phyloP scores from a whole-genome alignment of 306 rosid genomes.

The Quercus cerris region DNA sequence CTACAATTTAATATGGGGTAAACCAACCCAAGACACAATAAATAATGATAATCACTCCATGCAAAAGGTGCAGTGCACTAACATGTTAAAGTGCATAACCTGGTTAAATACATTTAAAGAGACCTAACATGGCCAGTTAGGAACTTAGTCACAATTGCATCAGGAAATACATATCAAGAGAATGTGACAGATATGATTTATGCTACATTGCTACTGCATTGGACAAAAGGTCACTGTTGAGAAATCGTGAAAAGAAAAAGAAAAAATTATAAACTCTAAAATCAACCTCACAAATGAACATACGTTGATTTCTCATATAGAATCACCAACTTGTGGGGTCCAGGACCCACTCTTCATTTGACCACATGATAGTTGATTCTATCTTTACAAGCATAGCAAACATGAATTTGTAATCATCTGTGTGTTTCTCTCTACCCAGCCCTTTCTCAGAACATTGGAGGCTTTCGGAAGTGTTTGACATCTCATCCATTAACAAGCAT shows the following conservation, averaged over 20 bases:
- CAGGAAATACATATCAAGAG: conserved; percentile 15
- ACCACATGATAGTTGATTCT: conserved; percentile 53
- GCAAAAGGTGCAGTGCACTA: conserved; percentile 38
- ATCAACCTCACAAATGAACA: conserved; percentile 34
- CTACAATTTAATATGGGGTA: conserved; percentile 24
- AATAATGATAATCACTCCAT: conserved; percentile 21
- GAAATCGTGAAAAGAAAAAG: conserved; percentile 14
- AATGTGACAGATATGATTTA: not conserved
- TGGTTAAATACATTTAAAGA: conserved; percentile 8
- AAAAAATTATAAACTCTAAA: conserved; percentile 4
- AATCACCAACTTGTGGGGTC: conserved; percentile 16
- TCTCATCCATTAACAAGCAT: conserved; percentile 38
- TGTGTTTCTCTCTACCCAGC: conserved; percentile 48
- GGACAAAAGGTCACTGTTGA: conserved; percentile 7
- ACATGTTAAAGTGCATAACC: conserved; percentile 25
- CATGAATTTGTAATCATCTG: conserved; percentile 60
- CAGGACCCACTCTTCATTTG: conserved; percentile 49
- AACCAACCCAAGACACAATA: conserved; percentile 20
- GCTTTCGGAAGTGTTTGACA: conserved; percentile 32
- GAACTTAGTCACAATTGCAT: conserved; percentile 12
- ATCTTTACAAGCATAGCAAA: conserved; percentile 38
- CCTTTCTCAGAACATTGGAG: conserved; percentile 23
- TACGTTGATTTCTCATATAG: conserved; percentile 14
- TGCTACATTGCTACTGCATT: conserved; percentile 12
- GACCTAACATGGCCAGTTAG: not conserved